Evolutionary conservation across 805 yeast species (phyloP), one percentile per base, ranked within the genome.

Genomic region (Naumovozyma castellii): DNA sequence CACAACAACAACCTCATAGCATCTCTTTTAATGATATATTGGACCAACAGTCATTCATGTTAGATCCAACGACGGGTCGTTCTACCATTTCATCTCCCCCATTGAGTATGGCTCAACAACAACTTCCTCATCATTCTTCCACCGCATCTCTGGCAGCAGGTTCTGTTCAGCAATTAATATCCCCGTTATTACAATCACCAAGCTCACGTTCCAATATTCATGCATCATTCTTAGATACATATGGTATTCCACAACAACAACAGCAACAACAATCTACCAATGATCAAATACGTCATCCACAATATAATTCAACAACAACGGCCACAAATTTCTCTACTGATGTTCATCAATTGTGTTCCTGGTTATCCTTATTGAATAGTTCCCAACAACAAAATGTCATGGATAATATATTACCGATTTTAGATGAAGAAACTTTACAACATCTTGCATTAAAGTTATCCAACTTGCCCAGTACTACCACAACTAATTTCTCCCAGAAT

Each of bases 331-430:
- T 73, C 50, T 70, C 68, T 47, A 70, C 63, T 51, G 80, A 76
- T 48, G 64, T 76, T 51, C 62, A 68, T 40, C 68, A 67, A 44
- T 62, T 72, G 46, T 66, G 72, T 45, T 64, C 62, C 43, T 75
- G 79, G 79, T 62, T 73, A 44, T 67, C 67, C 38, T 64, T 63
- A 46, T 63, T 77, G 54, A 65, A 62, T 36, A 67, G 73, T n/a
- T 67, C 66, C 35, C 80, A 76, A 45, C 73, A 67, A 47, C 62
- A 71, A 41, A 62, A 72, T 37, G 71, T 75, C 57, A 65, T 75
- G 43, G 81, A 76, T 48, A 71, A 73, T 51, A 58, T 76, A 54
- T 62, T 78, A 43, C 61, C 68, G 35, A 64, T 65, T 42, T 57
- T 76, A 47, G 71, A 75, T 6, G 69, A 72, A 40, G 80, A 76